phyloP scores from a whole-genome alignment of 164 flowering plant genomes.

The Nymphaea thermarum region DNA sequence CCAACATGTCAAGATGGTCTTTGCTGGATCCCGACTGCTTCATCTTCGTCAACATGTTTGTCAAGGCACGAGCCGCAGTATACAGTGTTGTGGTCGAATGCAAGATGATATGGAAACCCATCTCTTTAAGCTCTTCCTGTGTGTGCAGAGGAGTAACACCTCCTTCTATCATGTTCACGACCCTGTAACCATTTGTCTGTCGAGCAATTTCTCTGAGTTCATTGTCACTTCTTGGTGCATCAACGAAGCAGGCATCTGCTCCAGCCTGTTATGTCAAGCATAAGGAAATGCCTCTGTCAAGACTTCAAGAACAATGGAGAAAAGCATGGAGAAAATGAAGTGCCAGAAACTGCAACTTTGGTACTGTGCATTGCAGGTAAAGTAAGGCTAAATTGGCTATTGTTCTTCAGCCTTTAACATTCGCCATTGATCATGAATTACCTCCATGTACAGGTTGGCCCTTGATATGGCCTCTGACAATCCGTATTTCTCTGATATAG shows the following conservation, averaged over 20 bases:
- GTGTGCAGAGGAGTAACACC: background rate
- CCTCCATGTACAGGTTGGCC: background rate
- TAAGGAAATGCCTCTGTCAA: no score
- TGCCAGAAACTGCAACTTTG: no score
- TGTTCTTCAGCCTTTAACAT: no score
- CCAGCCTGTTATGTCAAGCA: background rate
- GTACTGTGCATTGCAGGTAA: no score
- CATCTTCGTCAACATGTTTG: background rate
- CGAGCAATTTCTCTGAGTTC: background rate
- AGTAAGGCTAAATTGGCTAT: no score
- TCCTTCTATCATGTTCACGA: background rate
- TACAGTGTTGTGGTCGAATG: background rate
- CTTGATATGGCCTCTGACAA: background rate
- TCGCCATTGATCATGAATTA: no score
- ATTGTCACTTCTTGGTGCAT: background rate
- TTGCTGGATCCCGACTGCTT: background rate
- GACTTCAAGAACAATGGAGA: no score
- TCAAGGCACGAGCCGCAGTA: background rate
- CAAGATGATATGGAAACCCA: background rate
- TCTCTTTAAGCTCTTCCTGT: background rate
- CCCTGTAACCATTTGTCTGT: background rate
- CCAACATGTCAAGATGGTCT: background rate
- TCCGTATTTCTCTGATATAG: background rate
- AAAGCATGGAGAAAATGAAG: no score
- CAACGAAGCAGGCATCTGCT: background rate